Evolutionary conservation across 495 filamentous ascomycete species (phyloP).

Genomic region (Recurvomyces mirabilis): DNA sequence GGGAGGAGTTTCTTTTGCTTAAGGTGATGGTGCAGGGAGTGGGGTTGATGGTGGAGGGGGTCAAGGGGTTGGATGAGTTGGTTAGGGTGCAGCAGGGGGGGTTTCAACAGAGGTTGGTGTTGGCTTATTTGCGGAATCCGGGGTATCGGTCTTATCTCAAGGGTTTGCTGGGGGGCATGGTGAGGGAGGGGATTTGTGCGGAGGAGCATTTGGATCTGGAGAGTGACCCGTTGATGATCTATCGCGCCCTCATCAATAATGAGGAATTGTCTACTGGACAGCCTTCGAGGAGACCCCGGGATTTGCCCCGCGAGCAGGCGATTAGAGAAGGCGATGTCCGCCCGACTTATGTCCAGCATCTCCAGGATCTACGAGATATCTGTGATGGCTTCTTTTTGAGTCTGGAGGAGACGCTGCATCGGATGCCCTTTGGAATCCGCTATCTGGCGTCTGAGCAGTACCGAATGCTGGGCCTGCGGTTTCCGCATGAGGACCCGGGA

Average conservation of each 20-base stretch:
- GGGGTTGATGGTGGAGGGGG: conserved; percentile 74
- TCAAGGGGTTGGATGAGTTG: conserved; percentile 67
- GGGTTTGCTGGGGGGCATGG: conserved; percentile 68
- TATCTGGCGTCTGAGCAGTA: conserved; percentile 84
- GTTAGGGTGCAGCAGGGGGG: conserved; percentile 63
- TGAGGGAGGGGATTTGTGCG: conserved; percentile 81
- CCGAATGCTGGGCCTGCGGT: conserved; percentile 59
- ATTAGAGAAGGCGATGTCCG: conserved; percentile 89
- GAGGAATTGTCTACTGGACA: conserved; percentile 89
- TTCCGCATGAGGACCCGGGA: conserved; percentile 66
- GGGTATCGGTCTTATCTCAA: conserved; percentile 85
- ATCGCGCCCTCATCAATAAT: conserved; percentile 86
- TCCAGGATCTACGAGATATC: conserved; percentile 87
- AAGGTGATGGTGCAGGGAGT: conserved; percentile 76
- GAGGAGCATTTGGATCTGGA: conserved; percentile 85
- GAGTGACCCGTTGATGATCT: conserved; percentile 96
- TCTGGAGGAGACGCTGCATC: conserved; percentile 70
- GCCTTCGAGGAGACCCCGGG: conserved; percentile 62
- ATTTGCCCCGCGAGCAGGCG: conserved; percentile 79
- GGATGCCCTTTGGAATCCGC: conserved; percentile 87
- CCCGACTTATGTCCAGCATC: conserved; percentile 79
- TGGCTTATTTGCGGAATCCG: conserved; percentile 81
- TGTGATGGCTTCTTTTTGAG: conserved; percentile 74
- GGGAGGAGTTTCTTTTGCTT: conserved; percentile 94
- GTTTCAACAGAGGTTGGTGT: conserved; percentile 82